Evolutionary conservation across 108 stramenopile species (phyloP).

Genomic region (Fragilariopsis cylindrus): DNA sequence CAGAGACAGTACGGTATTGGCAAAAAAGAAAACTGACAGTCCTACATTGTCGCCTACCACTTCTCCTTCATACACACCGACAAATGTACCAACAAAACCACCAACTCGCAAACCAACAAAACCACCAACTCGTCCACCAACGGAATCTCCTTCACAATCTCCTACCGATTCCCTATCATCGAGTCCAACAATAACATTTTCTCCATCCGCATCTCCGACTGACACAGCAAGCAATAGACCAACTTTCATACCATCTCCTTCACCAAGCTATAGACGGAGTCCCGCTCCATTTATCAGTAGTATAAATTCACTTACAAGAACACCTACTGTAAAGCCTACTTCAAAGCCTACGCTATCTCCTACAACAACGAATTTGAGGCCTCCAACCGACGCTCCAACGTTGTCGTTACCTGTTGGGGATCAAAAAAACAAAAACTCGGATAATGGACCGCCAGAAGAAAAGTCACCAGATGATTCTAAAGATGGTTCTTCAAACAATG

Average conservation of each 20-base stretch:
- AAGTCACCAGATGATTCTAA: no score
- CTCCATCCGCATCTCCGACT: background rate
- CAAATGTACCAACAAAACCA: background rate
- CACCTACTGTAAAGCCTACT: background rate
- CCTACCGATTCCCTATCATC: background rate
- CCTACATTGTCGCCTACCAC: no score
- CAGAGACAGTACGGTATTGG: no score
- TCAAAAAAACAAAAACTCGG: no score
- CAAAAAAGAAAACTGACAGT: no score
- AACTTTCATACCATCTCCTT: background rate
- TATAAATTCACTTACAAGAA: background rate
- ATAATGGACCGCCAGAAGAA: no score
- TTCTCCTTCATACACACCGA: background rate
- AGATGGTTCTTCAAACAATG: no score
- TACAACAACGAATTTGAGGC: background rate
- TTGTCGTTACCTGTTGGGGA: background rate
- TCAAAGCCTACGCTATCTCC: background rate
- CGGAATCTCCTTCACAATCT: background rate
- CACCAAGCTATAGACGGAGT: background rate
- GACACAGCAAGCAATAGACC: background rate
- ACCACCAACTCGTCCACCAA: background rate
- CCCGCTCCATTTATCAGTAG: background rate
- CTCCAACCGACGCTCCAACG: background rate
- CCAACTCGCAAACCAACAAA: constrained; percentile 4
- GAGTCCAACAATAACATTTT: background rate